A percentile compares a stretch with the other conserved stretches of the same genome.
phyloP scores from a whole-genome alignment of 1,139 yeast genomes.

The Pichia sp. region DNA sequence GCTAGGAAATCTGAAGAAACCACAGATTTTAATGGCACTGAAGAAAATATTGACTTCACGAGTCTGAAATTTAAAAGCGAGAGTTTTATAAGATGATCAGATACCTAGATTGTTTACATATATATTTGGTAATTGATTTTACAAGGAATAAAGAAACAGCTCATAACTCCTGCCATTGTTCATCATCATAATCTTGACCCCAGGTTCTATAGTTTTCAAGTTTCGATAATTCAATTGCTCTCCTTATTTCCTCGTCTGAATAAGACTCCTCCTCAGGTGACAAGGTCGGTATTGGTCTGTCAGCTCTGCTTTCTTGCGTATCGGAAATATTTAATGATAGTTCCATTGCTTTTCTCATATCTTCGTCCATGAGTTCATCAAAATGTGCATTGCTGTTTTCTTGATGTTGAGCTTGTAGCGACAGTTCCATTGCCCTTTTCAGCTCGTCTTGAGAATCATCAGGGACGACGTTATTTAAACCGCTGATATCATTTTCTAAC shows the following conservation, averaged over 20 bases:
- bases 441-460: background rate
- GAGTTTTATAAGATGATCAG: conserved; percentile 20
- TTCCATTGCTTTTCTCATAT: conserved; percentile 13
- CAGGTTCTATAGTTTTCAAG: conserved; percentile 4
- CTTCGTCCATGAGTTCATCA: conserved; percentile 11
- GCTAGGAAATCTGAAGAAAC: too few species aligned
- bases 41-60: conserved; percentile 15
- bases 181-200: too few species aligned
- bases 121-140: too few species aligned
- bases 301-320: too few species aligned
- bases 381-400: conserved; percentile 1
- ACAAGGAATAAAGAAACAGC: too few species aligned
- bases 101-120: too few species aligned
- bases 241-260: too few species aligned
- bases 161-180: too few species aligned
- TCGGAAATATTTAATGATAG: too few species aligned
- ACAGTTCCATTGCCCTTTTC: background rate
- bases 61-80: conserved; percentile 24
- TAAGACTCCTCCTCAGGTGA: too few species aligned
- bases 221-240: conserved; percentile 16
- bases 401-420: conserved; percentile 1
- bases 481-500: background rate
- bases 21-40: too few species aligned
- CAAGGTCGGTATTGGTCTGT: too few species aligned
- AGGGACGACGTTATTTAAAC: background rate